Evolutionary conservation across 805 yeast genomes (phyloP).

Genomic region (Phaffomyces thermotolerans): DNA sequence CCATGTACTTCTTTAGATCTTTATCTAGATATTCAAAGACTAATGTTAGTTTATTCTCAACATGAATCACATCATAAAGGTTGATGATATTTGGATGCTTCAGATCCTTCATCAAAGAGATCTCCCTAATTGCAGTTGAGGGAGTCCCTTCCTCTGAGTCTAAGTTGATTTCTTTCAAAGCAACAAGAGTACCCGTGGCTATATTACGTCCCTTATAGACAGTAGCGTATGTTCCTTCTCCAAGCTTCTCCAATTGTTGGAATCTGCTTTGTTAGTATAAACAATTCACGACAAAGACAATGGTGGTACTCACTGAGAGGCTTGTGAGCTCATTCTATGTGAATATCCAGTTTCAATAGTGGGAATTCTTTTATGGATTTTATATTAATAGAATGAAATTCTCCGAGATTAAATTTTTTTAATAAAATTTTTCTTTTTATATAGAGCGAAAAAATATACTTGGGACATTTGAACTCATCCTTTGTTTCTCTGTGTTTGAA

Average conservation of each 20-base stretch:
- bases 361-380: no score
- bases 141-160: constrained; percentile 98
- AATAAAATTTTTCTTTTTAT: no score
- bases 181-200: constrained; percentile 83
- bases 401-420: no score
- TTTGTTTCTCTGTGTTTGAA: no score
- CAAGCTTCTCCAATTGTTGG: constrained; percentile 63
- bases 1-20: constrained; percentile 94
- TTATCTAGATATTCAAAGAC: constrained; percentile 93
- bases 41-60: constrained; percentile 88
- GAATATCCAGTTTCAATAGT: no score
- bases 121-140: constrained; percentile 94
- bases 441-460: no score
- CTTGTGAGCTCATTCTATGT: constrained; percentile 15
- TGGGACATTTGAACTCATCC: no score
- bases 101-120: constrained; percentile 89
- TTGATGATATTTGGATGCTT: constrained; percentile 91
- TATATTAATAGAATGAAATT: neutral
- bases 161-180: constrained; percentile 86
- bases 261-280: constrained; percentile 19
- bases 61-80: constrained; percentile 90
- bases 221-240: constrained; percentile 98
- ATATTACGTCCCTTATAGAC: constrained; percentile 91
- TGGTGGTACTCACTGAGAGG: constrained; percentile 20
- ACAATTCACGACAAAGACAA: neutral